Evolutionary conservation across 441 rosid genomes (phyloP), one percentile per base, ranked within the genome.

Genomic region (Arabidopsis lyrata): DNA sequence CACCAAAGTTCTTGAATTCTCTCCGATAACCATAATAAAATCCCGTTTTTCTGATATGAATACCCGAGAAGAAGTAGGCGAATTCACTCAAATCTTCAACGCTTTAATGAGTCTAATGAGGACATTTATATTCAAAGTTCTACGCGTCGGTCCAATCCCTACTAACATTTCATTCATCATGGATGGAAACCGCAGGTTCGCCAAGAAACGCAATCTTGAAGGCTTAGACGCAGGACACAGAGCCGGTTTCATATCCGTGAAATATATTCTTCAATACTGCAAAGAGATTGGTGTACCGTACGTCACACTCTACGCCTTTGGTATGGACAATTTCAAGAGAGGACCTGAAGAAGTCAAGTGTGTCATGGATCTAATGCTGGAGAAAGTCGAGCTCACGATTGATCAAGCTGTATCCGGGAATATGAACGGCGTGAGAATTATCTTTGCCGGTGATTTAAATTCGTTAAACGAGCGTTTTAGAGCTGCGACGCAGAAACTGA

Each of bases 361-460:
- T 15, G 1, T 78, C 22, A 83, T 83, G 89, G 81, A 83, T 57
- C 79, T 82, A 1, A 77, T 80, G 84, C 50, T 82, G 13, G 86
- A 77, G 73, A 83, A 82, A 80, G 72, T 86, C 5, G 76, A 83
- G 58, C 38, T 77, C 38, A 50, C 81, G 12, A 74, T 83, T 3
- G 53, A 60, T 39, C 81, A 73, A 66, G 83, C 69, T 44, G 59
- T 48, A 41, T 2, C 76, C 5, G 71, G 79, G n/a, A 53, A 65
- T 53, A 53, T 65, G 14, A 75, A 78, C 2, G 81, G 80, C 3
- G 12, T 82, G 42, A 81, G 74, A 64, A 24, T 82, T n/a, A 36
- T 80, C 50, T 82, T 83, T 20, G 70, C 68, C 2, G 86, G 89
- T 36, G 82, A 82, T 70, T 48, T 81, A 68, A 48, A 70, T 44